Conservation (phyloP, 495 filamentous ascomycete species). For the Penicillium alfredii region DNA sequence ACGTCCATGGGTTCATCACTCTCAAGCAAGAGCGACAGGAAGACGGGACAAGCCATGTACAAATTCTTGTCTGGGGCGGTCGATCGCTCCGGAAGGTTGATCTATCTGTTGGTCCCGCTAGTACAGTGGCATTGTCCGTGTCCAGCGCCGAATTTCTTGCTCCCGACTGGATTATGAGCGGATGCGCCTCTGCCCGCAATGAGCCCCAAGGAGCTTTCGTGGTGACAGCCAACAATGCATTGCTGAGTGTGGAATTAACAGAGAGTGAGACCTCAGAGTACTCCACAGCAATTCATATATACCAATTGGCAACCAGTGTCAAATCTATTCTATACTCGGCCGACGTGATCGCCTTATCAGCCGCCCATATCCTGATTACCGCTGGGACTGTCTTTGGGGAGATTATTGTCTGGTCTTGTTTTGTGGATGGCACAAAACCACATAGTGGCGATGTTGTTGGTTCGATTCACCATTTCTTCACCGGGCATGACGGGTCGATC, state of each 20-base stretch:
- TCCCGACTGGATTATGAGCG: conserved; percentile 81
- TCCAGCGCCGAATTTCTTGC: conserved; percentile 38
- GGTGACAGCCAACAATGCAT: conserved; percentile 81
- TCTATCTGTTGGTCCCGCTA: conserved; percentile 3
- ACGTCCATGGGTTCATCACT: conserved; percentile 37
- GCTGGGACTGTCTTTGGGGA: conserved; percentile 93
- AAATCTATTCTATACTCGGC: conserved; percentile 86
- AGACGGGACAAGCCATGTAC: conserved; percentile 22
- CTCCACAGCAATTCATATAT: conserved; percentile 23
- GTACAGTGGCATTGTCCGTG: conserved; percentile 7
- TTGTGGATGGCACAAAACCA: conserved; percentile 16
- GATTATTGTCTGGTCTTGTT: conserved; percentile 81
- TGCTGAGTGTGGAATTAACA: conserved; percentile 42
- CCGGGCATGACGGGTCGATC: conserved; percentile 89
- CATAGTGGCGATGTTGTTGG: conserved; percentile 12
- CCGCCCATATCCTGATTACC: conserved; percentile 61
- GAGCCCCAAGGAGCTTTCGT: conserved; percentile 32
- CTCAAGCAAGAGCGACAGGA: conserved; percentile 15
- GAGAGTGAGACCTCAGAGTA: conserved; percentile 15
- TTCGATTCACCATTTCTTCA: conserved; percentile 63
- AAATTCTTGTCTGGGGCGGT: conserved; percentile 70
- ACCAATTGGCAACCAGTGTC: conserved; percentile 57
- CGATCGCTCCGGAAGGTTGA: conserved; percentile 60
- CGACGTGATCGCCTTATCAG: conserved; percentile 54
- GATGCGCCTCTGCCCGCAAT: conserved; percentile 34